Conservation (phyloP, 208 protist species). For the Strigomonas culicis region DNA sequence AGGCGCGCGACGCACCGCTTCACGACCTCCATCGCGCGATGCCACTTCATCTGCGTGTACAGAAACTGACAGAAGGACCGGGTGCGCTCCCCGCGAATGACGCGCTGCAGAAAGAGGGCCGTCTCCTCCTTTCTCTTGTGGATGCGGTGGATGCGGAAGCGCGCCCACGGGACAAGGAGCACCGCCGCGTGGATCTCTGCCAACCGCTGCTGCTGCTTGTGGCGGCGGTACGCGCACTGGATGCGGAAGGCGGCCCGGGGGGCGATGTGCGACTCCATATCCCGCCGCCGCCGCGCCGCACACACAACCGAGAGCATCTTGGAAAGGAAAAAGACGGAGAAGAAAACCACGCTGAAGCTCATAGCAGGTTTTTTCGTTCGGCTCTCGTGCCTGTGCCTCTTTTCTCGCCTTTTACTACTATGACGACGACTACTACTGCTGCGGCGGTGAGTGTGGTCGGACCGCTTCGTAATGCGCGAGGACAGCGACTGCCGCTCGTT, state of each 20-base stretch:
- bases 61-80: slow-evolving; percentile 36
- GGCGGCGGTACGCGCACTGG: slow-evolving; percentile 32
- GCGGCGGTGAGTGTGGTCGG: no score
- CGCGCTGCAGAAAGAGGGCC: slow-evolving; percentile 37
- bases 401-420: background rate
- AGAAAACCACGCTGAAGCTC: slow-evolving; percentile 7
- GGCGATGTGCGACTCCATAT: slow-evolving; percentile 19
- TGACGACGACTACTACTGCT: no score
- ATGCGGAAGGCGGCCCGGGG: slow-evolving; percentile 34
- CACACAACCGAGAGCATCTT: slow-evolving; percentile 20
- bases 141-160: slow-evolving; percentile 18
- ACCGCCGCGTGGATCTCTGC: slow-evolving; percentile 9
- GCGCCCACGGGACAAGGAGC: slow-evolving; percentile 31
- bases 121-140: slow-evolving; percentile 21
- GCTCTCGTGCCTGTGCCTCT: background rate
- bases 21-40: slow-evolving; percentile 23
- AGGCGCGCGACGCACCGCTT: slow-evolving; percentile 17
- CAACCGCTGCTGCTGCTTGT: slow-evolving; percentile 25
- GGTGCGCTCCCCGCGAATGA: slow-evolving; percentile 37
- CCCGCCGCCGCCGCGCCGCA: slow-evolving; percentile 8
- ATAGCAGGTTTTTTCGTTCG: background rate
- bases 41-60: slow-evolving; percentile 37
- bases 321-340: slow-evolving; percentile 12
- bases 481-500: no score
- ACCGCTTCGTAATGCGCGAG: no score